Base-by-base conservation (phyloP, 257 asterid genomes). In the Paraleonurus japonicus region DNA sequence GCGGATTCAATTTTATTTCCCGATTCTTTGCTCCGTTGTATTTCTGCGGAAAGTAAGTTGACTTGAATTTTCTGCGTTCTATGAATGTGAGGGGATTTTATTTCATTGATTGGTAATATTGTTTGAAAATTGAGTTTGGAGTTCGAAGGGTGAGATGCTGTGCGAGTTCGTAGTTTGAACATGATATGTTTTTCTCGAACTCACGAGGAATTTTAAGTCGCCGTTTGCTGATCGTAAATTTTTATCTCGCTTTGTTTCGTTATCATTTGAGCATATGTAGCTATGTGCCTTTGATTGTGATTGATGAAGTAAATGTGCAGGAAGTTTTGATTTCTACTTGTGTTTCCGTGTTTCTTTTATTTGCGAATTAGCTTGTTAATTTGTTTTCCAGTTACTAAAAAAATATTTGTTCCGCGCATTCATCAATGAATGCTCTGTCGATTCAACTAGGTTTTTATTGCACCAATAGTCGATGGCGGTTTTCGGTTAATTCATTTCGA, bases 91-190 rank as follows among this genome's bases (percentile, higher is more conserved):
- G 69, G 74, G 43, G 28, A 13, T 10, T 11, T 37, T 27, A 13
- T 20, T 68, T 26, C 0, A 23, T 23, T 63, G 26, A 12, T 28
- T 35, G 57, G 74, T 48, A 15, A 43, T 28, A 4, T 5, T 65
- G 75, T 32, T 64, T 41, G 60, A 7, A 65, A 20, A 24, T 69
- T 26, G 59, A 54, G 48, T 63, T 69, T 20, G 67, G 67, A 60
- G 30, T 68, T 68, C 58, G 27, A 30, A 45, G 20, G 61, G 68
- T 64, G 83, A 78, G 80, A 78, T 78, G 81, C 78, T 50, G 61
- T 61, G 61, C 50, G 69, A 75, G 33, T 30, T 75, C 50, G 32
- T 63, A 64, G 16, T 26, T 43, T 45, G 75, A 61, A 58, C 16
- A 57, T 12, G 39, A 27, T 39, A 62, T 28, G 55, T 11, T 35